Evolutionary conservation across 495 filamentous ascomycete species (phyloP), one percentile per base, ranked within the genome.

Genomic region (Talaromyces ruber): DNA sequence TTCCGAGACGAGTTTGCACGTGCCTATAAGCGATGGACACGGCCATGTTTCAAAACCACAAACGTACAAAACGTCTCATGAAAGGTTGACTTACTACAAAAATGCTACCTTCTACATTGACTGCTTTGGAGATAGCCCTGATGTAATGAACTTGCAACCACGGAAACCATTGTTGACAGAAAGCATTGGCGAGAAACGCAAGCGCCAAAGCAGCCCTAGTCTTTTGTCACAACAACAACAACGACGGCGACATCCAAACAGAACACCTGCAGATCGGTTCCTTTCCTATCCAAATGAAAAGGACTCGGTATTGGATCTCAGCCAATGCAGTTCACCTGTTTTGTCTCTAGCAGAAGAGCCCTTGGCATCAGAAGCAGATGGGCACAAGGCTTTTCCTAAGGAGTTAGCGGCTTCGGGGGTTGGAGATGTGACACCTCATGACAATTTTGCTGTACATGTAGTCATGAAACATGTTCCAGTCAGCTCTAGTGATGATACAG

Each of bases 31-130:
- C 39, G 25, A 47, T 28, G 18, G 2, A 6, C 1, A 47, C 11
- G 29, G 56, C 32, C 56, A 3, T 2, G 8, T 12, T 39, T n/a
- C 28, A 3, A 14, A 9, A 14, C 28, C 16, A 18, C 58, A 58
- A 75, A 72, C 37, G 75, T 72, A 12, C 79, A 79, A 18, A 22
- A 14, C n/a, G 26, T 4, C 22, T 29, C 86, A 84, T 66, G 90
- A 90, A 12, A 86, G 90, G 21, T 90, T 92, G 65, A 88, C 91
- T 54, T 93, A 88, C 68, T 93, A 92, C 71, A 88, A 86, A 60
- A 82, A 84, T 25, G 85, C 86, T 6, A 80, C 78, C 1, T 93
- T 93, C 69, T 92, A 84, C 71, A 91, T 86, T 12, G 90, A 93
- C 74, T 78, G 92, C 4, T 88, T 84, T 53, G 82, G 85, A n/a